These are phyloP conservation scores for Nakazawaea ernobii DNA, from an alignment of 805 yeast species.

Conservation along the genomic window DNA sequence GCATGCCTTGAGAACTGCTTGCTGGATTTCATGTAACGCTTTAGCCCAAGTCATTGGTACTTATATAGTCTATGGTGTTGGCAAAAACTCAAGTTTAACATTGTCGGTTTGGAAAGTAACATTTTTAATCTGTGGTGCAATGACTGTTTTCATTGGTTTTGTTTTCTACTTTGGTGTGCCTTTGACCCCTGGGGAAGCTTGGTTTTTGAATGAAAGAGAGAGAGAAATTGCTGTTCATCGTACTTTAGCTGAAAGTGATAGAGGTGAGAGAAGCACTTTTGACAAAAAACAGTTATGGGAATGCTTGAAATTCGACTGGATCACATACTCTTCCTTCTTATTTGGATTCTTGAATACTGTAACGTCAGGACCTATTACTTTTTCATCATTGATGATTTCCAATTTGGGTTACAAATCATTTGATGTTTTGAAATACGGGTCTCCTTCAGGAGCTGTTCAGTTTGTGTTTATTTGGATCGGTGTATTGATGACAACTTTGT, in stretches of 20 bases:
- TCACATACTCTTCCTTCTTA: constrained; percentile 12
- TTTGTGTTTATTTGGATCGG: constrained; percentile 21
- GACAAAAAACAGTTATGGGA: constrained; percentile 23
- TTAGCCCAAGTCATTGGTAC: constrained; percentile 36
- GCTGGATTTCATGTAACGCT: constrained; percentile 46
- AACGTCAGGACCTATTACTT: constrained; percentile 19
- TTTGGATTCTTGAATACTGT: constrained; percentile 16
- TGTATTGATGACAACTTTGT: constrained; percentile 11
- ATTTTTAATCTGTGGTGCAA: constrained; percentile 49
- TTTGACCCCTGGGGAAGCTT: constrained; percentile 27
- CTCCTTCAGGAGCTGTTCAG: constrained; percentile 27
- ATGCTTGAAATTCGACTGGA: constrained; percentile 20
- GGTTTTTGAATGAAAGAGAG: constrained; percentile 32
- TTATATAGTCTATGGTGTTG: constrained; percentile 31
- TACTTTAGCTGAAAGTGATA: constrained; percentile 17
- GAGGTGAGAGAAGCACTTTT: constrained; percentile 22
- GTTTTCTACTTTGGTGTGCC: constrained; percentile 19
- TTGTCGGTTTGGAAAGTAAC: constrained; percentile 46
- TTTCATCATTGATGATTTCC: constrained; percentile 16
- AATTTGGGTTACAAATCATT: constrained; percentile 16
- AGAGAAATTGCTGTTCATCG: constrained; percentile 28
- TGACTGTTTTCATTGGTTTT: constrained; percentile 29
- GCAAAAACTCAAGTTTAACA: constrained; percentile 18
- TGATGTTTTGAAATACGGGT: constrained; percentile 19
- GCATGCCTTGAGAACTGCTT: constrained; percentile 46